phyloP scores from a whole-genome alignment of 75 land plant genomes.

The Gnetum montanum region DNA sequence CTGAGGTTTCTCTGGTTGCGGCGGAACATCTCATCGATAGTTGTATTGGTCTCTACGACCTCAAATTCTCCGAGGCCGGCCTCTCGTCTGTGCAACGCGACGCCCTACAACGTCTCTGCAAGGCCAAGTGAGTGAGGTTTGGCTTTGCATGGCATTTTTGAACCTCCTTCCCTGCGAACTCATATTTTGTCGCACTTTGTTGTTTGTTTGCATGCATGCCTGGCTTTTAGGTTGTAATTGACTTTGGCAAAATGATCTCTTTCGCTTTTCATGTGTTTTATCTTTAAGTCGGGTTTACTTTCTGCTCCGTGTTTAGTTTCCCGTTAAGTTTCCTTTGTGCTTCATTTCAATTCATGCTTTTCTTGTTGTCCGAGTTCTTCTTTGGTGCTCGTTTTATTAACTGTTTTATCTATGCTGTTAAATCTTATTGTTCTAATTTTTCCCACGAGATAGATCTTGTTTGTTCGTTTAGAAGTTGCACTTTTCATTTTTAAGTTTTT shows the following conservation, averaged over 20 bases:
- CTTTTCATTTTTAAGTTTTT: no score
- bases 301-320: no score
- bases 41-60: conserved; percentile 68
- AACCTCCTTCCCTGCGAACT: background rate
- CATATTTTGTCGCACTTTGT: background rate
- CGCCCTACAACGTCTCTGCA: conserved; percentile 68
- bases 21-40: conserved; percentile 59
- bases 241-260: background rate
- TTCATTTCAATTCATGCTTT: no score
- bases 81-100: conserved; percentile 43
- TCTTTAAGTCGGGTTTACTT: no score
- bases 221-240: background rate
- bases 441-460: no score
- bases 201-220: background rate
- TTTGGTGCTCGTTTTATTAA: no score
- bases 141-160: background rate
- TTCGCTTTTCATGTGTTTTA: background rate
- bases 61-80: conserved; percentile 26
- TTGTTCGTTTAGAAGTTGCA: no score
- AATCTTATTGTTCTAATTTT: no score
- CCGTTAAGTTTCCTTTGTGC: no score
- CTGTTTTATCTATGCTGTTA: no score
- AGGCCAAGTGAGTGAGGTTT: conserved; percentile 50
- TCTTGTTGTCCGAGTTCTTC: no score
- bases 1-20: conserved; percentile 44